phyloP scores from a whole-genome alignment of 352 stramenopile genomes.

The Phytophthora sojae region DNA sequence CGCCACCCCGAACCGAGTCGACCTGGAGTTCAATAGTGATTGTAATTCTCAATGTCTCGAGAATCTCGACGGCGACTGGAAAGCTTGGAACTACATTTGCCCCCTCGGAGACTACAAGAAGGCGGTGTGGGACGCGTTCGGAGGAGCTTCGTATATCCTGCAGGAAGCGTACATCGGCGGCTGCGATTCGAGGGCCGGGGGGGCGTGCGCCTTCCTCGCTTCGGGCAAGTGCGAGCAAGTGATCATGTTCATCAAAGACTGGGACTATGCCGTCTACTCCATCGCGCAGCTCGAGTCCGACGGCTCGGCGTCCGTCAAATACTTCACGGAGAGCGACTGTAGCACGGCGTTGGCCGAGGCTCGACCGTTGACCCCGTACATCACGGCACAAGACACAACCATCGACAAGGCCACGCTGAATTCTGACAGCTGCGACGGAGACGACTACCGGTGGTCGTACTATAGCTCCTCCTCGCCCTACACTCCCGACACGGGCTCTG shows the following conservation, averaged over 20 bases:
- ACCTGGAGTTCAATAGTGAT: not conserved
- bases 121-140: conserved; percentile 1
- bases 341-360: not conserved
- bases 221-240: conserved; percentile 10
- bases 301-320: conserved; percentile 1
- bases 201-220: conserved; percentile 2
- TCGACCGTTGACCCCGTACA: not conserved
- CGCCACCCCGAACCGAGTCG: not conserved
- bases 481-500: not conserved
- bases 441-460: conserved; percentile 11
- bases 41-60: not conserved
- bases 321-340: conserved; percentile 13
- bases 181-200: not conserved
- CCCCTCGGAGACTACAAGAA: conserved; percentile 3
- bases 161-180: conserved; percentile 2
- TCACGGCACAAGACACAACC: not conserved
- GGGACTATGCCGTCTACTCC: not conserved
- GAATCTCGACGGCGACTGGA: not conserved
- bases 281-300: not conserved
- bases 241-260: not conserved
- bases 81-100: not conserved
- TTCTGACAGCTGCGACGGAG: not conserved
- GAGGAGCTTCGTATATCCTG: not conserved
- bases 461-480: not conserved
- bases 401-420: not conserved